Evolutionary conservation across 495 filamentous ascomycete species (phyloP), one percentile per base, ranked within the genome.

Genomic region (Hyaloscypha bicolor): DNA sequence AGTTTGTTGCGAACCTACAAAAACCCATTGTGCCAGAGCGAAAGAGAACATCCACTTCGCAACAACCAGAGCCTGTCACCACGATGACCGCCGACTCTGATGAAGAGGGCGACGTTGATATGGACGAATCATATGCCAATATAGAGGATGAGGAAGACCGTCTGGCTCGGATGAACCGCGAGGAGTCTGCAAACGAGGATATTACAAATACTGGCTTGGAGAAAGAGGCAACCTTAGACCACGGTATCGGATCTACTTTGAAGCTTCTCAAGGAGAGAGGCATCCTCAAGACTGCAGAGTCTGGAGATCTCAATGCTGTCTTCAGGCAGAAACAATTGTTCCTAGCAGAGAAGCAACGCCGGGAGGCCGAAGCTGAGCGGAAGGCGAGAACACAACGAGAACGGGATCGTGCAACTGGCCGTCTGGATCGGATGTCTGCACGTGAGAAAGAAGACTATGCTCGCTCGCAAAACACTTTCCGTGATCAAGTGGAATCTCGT

Each of bases 371-470:
- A 21, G 88, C 90, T 56, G 94, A 97, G 72, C 84, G 87, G 45
- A 85, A 89, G 22, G 92, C 94, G 12, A 89, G 89, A n/a, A 73
- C 83, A 37, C 92, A 97, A 76, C 91, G 95, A 73, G 93, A 97
- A 78, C 86, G 89, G 6, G 95, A 97, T 72, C 90, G 95, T 59
- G 79, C 87, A 52, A 92, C 86, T 35, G 94, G 93, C 56, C 87
- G 88, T 31, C 86, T 96, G 32, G 93, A 97, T 72, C 85, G 87
- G 53, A 94, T 98, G 92, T 90, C 91, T 11, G 88, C 88, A 12
- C 88, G 91, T 30, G 95, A 99, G 75, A 87, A 92, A n/a, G 94
- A 99, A 75, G 93, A 96, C 63, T 88, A 92, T 77, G 90, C 92
- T 0, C 88, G 91, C 6, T 87, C 87, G 74, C 90, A 96, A 79